Evolutionary conservation across 306 rosid species (phyloP).

Genomic region (Quercus suber): DNA sequence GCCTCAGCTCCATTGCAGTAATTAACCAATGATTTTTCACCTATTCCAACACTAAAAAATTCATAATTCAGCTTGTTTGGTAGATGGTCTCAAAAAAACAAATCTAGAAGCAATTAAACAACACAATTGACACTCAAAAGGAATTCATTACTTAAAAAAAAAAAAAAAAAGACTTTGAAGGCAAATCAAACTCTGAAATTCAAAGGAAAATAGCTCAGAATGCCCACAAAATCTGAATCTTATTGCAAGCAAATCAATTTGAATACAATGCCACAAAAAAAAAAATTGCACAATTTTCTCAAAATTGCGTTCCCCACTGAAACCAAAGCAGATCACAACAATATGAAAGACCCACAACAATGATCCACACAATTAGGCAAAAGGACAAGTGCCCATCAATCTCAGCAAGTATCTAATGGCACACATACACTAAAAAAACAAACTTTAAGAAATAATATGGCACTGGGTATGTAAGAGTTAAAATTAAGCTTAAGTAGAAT

Average conservation of each 20-base stretch:
- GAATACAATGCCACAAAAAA: neutral
- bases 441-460: neutral
- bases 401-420: neutral
- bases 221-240: neutral
- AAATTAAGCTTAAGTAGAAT: neutral
- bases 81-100: neutral
- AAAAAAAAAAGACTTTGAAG: neutral
- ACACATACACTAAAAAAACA: neutral
- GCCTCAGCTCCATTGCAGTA: neutral
- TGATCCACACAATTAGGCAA: slow-evolving; percentile 3
- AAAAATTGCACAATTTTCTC: neutral
- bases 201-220: neutral
- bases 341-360: slow-evolving; percentile 10
- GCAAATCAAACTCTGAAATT: neutral
- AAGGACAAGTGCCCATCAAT: slow-evolving; percentile 7
- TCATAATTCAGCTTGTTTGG: neutral
- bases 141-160: neutral
- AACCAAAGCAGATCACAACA: slow-evolving; percentile 12
- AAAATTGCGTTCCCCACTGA: neutral
- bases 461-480: neutral
- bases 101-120: too few species aligned
- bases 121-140: too few species aligned
- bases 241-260: neutral
- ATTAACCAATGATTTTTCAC: neutral
- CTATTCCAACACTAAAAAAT: neutral